Evolutionary conservation across 305 asterid species (phyloP).

Genomic region (Fraxinus greggii): DNA sequence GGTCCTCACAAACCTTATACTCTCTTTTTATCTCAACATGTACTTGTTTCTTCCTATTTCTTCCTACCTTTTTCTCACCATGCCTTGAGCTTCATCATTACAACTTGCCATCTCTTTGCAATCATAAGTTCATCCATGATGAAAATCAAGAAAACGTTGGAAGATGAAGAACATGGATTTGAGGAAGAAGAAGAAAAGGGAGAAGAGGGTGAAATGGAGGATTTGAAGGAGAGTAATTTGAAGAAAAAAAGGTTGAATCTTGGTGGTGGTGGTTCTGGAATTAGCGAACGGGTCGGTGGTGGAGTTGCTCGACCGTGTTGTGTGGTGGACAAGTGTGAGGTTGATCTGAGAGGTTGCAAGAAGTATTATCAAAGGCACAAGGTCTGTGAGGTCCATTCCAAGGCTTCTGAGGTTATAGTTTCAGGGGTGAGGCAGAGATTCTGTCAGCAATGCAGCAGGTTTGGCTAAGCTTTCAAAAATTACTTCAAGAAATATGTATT

Average conservation of each 20-base stretch:
- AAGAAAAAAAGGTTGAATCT: slow-evolving; percentile 37
- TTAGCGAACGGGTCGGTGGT: not conserved
- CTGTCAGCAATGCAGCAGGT: slow-evolving; percentile 77
- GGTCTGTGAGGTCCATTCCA: slow-evolving; percentile 55
- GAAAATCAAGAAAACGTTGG: slow-evolving; percentile 31
- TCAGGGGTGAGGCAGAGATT: slow-evolving; percentile 48
- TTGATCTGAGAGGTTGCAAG: slow-evolving; percentile 41
- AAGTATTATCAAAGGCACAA: slow-evolving; percentile 50
- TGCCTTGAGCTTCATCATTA: slow-evolving; percentile 27
- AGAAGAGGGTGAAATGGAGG: slow-evolving; percentile 6
- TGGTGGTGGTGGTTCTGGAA: slow-evolving; percentile 20
- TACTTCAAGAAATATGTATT: not conserved
- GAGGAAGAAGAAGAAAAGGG: slow-evolving; percentile 24
- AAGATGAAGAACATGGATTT: slow-evolving; percentile 22
- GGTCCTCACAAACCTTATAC: slow-evolving; percentile 27
- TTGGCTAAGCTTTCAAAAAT: not conserved
- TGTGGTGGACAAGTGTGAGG: slow-evolving; percentile 45
- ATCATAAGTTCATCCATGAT: slow-evolving; percentile 5
- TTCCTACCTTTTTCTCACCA: slow-evolving; percentile 19
- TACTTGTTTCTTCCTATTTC: slow-evolving; percentile 4
- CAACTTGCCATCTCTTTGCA: slow-evolving; percentile 6
- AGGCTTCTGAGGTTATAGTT: slow-evolving; percentile 40
- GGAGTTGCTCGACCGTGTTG: slow-evolving; percentile 29
- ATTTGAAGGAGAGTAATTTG: slow-evolving; percentile 23
- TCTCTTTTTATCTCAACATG: slow-evolving; percentile 11